Evolutionary conservation across 140 eudicot species (phyloP).

Genomic region (Anethum foeniculum): DNA sequence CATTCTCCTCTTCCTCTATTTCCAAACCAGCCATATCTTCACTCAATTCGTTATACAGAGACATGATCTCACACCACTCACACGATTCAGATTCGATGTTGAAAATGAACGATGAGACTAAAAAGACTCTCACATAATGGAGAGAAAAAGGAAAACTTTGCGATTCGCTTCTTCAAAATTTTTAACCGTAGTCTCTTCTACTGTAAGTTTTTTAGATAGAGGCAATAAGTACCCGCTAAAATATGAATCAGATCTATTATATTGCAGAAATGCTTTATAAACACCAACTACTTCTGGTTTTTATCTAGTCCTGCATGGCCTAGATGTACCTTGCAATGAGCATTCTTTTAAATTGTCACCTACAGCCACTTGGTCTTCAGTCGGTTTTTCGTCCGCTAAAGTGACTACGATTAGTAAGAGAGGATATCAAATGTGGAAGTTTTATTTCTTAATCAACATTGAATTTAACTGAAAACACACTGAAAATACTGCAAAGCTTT

Average conservation of each 20-base stretch:
- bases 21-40: too few species aligned
- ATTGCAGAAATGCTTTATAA: neutral
- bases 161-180: too few species aligned
- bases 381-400: constrained; percentile 19
- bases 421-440: constrained; percentile 13
- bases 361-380: constrained; percentile 25
- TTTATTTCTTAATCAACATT: constrained; percentile 11
- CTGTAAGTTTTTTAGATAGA: constrained; percentile 23
- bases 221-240: constrained; percentile 17
- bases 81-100: too few species aligned
- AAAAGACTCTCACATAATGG: too few species aligned
- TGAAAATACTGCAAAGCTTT: constrained; percentile 3
- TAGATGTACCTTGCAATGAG: constrained; percentile 40
- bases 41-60: too few species aligned
- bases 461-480: constrained; percentile 3
- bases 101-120: too few species aligned
- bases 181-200: constrained; percentile 31
- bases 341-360: constrained; percentile 22
- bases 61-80: too few species aligned
- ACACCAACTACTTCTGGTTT: constrained; percentile 7
- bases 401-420: neutral
- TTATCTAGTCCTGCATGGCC: constrained; percentile 9
- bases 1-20: too few species aligned
- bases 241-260: neutral
- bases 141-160: too few species aligned